phyloP scores from a whole-genome alignment of 345 rosid species.

The Lagerstroemia speciosa region DNA sequence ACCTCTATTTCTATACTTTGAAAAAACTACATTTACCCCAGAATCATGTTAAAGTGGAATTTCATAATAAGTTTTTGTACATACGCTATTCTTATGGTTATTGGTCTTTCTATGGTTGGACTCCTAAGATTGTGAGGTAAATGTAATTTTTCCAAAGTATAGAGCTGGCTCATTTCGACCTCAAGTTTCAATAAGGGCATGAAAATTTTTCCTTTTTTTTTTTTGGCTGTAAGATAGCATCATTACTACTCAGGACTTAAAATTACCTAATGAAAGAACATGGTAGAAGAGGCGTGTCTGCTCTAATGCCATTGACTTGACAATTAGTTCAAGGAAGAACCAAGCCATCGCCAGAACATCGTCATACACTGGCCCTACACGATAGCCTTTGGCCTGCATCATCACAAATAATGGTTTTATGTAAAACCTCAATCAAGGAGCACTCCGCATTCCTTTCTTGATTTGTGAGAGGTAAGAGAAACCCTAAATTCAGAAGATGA shows the following conservation, averaged over 20 bases:
- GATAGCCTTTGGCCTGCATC: constrained; percentile 97
- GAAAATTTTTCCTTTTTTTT: neutral
- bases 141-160: neutral
- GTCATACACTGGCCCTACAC: constrained; percentile 99
- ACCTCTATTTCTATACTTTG: neutral
- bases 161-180: neutral
- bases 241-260: neutral
- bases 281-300: constrained; percentile 86
- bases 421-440: neutral
- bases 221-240: neutral
- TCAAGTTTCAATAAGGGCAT: neutral
- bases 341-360: constrained; percentile 99
- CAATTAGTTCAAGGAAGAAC: constrained; percentile 98
- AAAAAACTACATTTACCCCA: no score
- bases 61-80: no score
- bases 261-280: constrained; percentile 76
- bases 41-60: no score
- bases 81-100: no score
- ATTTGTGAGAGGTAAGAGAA: neutral
- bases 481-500: neutral
- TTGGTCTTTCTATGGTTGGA: no score
- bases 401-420: constrained; percentile 8
- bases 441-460: neutral
- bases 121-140: no score
- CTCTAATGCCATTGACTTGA: constrained; percentile 97